These are phyloP conservation scores for Mycena pura DNA, from an alignment of 768 basidiomycete genomes.

Conservation along the genomic window DNA sequence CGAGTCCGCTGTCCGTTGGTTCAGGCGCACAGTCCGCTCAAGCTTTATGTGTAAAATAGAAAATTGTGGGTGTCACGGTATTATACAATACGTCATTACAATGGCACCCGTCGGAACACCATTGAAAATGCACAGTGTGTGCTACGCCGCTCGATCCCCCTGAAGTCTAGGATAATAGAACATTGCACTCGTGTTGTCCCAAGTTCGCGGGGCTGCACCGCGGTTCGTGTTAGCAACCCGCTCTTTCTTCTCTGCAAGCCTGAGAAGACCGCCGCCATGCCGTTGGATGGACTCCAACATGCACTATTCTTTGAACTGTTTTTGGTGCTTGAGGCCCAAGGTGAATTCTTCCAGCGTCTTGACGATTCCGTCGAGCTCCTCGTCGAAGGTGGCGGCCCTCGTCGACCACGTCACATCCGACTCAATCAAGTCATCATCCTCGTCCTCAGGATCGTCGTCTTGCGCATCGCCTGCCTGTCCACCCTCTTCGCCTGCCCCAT, in stretches of 20 bases:
- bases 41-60: too few relatives aligned
- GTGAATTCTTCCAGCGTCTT: background rate
- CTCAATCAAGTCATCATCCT: background rate
- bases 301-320: background rate
- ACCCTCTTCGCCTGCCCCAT: background rate
- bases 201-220: too few relatives aligned
- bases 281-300: background rate
- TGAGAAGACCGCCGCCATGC: background rate
- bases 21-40: too few relatives aligned
- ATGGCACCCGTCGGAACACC: too few relatives aligned
- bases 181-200: too few relatives aligned
- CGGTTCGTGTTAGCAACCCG: background rate
- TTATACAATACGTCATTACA: too few relatives aligned
- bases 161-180: too few relatives aligned
- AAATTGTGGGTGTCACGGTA: too few relatives aligned
- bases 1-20: too few relatives aligned
- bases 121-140: too few relatives aligned
- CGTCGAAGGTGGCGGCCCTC: background rate
- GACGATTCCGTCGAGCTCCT: background rate
- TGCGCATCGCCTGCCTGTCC: background rate
- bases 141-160: too few relatives aligned
- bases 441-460: too few relatives aligned
- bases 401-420: background rate
- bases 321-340: background rate
- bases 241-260: background rate